Evolutionary conservation across 805 yeast genomes (phyloP).

Genomic region (Danielozyma ontarioensis): DNA sequence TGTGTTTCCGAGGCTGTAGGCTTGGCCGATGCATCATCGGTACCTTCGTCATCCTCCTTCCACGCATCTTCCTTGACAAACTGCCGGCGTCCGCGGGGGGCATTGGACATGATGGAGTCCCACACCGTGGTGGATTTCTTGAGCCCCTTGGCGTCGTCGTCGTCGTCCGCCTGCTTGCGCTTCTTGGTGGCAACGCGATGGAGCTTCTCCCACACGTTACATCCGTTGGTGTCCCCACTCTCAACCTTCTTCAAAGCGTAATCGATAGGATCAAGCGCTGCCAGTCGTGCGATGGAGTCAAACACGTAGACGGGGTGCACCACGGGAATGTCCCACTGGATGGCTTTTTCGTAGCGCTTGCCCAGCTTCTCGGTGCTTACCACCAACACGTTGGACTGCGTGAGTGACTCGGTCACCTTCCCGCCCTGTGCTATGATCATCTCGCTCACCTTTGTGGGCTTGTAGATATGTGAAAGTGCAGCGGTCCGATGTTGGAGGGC

Average conservation of each 20-base stretch:
- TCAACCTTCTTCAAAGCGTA: slow-evolving; percentile 27
- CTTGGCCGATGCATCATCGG: slow-evolving; percentile 9
- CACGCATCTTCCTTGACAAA: slow-evolving; percentile 18
- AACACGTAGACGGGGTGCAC: slow-evolving; percentile 48
- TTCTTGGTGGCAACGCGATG: too few species aligned
- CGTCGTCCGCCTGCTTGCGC: slow-evolving; percentile 4
- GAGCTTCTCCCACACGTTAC: slow-evolving; percentile 33
- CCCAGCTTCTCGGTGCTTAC: slow-evolving; percentile 51
- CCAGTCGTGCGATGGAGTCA: slow-evolving; percentile 42
- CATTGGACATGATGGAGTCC: slow-evolving; percentile 38
- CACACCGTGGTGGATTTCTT: slow-evolving; percentile 32
- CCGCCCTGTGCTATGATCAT: slow-evolving; percentile 46
- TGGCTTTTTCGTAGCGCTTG: slow-evolving; percentile 45
- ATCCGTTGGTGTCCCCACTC: slow-evolving; percentile 18
- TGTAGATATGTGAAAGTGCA: slow-evolving; percentile 15
- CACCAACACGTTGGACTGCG: slow-evolving; percentile 38
- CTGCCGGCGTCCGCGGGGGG: slow-evolving; percentile 8
- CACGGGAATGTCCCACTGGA: slow-evolving; percentile 48
- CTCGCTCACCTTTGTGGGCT: slow-evolving; percentile 25
- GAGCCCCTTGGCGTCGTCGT: slow-evolving; percentile 4
- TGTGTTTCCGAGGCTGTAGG: slow-evolving; percentile 2
- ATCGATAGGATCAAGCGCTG: slow-evolving; percentile 34
- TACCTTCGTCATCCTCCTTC: slow-evolving; percentile 12
- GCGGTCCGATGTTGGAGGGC: slow-evolving; percentile 6
- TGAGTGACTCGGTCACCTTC: slow-evolving; percentile 44